A percentile compares a stretch with the other conserved stretches of the same genome.
phyloP scores from a whole-genome alignment of 1,139 yeast genomes.

The Hyphopichia burtonii region DNA sequence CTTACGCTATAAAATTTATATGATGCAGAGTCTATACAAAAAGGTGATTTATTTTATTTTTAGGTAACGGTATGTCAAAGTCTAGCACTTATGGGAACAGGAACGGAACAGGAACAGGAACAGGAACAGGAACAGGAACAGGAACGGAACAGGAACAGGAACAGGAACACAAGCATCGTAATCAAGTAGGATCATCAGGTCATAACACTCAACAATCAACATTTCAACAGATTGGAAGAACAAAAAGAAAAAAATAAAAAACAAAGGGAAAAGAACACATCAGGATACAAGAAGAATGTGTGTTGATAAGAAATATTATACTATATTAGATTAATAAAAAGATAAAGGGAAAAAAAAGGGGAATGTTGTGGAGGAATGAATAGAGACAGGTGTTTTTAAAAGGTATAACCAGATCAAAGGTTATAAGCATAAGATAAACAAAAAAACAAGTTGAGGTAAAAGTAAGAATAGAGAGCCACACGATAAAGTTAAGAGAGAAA shows the following conservation, averaged over 20 bases:
- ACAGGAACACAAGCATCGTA: not conserved
- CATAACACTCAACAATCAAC: not conserved
- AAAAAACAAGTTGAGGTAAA: too few relatives aligned
- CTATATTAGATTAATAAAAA: constrained; percentile 1
- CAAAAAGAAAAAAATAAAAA: not conserved
- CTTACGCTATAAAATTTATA: not conserved
- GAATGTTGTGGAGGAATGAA: not conserved
- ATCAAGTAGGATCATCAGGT: not conserved
- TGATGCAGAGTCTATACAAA: not conserved
- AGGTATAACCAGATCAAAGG: not conserved
- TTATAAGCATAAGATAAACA: too few relatives aligned
- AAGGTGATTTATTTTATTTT: not conserved
- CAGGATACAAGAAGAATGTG: not conserved
- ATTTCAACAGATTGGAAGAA: not conserved
- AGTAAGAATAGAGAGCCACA: too few relatives aligned
- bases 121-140: not conserved
- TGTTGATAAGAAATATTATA: not conserved
- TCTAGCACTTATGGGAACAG: too few relatives aligned
- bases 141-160: not conserved
- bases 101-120: not conserved
- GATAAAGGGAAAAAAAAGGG: not conserved
- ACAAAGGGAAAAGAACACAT: too few relatives aligned
- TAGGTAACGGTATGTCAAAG: too few relatives aligned
- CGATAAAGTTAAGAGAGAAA: not conserved
- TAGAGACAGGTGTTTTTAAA: not conserved